A percentile compares a stretch with the other conserved stretches of the same genome.
These are phyloP conservation scores for Fusarium miscanthi DNA, from an alignment of 2,329 filamentous ascomycete species.

Conservation along the genomic window DNA sequence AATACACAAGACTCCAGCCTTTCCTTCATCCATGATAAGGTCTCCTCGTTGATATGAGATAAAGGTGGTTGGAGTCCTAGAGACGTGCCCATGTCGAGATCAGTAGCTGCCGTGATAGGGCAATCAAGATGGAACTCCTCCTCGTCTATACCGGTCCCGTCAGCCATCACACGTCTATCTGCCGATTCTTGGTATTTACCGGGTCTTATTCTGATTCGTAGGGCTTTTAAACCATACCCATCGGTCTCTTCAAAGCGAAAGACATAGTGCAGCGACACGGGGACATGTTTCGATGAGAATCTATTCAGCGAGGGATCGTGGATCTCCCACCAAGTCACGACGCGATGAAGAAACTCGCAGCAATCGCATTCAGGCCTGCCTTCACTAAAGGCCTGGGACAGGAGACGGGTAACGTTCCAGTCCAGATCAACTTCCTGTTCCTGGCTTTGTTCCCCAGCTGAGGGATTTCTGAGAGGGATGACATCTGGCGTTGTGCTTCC, in stretches of 20 bases:
- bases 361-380: rapidly evolving
- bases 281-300: rapidly evolving
- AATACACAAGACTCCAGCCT: rapidly evolving
- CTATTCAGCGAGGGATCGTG: rapidly evolving
- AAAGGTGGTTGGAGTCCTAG: rapidly evolving
- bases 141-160: rapidly evolving
- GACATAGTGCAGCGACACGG: neutral
- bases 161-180: rapidly evolving
- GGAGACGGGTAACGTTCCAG: rapidly evolving
- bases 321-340: rapidly evolving
- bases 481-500: rapidly evolving
- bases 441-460: rapidly evolving
- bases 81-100: rapidly evolving
- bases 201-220: rapidly evolving
- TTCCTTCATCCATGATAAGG: rapidly evolving
- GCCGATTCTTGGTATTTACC: rapidly evolving
- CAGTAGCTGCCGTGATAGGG: neutral
- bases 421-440: neutral
- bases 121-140: rapidly evolving
- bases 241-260: rapidly evolving
- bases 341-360: rapidly evolving
- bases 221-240: rapidly evolving
- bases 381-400: rapidly evolving
- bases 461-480: rapidly evolving
- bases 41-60: rapidly evolving